Base-by-base conservation (phyloP, 805 yeast genomes). In the Wickerhamiella domercqiae region DNA sequence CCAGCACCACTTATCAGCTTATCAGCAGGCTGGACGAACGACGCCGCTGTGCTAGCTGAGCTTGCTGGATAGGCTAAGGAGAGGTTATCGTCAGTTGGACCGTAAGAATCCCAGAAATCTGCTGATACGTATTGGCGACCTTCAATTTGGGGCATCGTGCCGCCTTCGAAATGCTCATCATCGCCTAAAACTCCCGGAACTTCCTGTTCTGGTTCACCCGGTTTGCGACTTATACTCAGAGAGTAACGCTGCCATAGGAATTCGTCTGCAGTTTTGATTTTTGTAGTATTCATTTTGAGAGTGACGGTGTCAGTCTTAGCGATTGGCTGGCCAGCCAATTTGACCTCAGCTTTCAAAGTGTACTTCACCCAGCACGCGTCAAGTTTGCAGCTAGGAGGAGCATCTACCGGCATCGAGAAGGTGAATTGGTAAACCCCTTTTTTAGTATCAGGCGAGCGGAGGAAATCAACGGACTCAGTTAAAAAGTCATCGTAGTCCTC, bases 391-490 rank as follows among this genome's bases (percentile, higher is more conserved):
- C 35, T 36, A 4, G 45, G 47, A 26, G 37, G 38, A 9, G 40
- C 26, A 28, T 30, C 22, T 16, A 34, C 87, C 2, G 86, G 86
- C 25, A 80, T 51, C 20, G 75, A 64, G 1, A 81, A 71, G 39
- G 71, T 67, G 55, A 81, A 81, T 0, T 90, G 90, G 49, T 81
- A 71, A 50, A 76, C 86, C 51, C 78, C 26, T 24, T 24, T 24
- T 24, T 24, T 78, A 49, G 77, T 76, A 0, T 90, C 90, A 43
- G 28, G 22, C 11, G 3, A 4, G 13, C 5, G 13, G 6, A 7
- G 21, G 14, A 30, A 15, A 5, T 30, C 33, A 7, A 13, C 7
- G 14, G 11, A 7, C 6, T 13, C 21, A 7, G 11, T 16, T 5
- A 30, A 21, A 6, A 30, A 7, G 19, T 7, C 19, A 17, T 30